Evolutionary conservation across 2,329 filamentous ascomycete species (phyloP), one percentile per base, ranked within the genome.

Genomic region (Beauveria pseudobassiana): DNA sequence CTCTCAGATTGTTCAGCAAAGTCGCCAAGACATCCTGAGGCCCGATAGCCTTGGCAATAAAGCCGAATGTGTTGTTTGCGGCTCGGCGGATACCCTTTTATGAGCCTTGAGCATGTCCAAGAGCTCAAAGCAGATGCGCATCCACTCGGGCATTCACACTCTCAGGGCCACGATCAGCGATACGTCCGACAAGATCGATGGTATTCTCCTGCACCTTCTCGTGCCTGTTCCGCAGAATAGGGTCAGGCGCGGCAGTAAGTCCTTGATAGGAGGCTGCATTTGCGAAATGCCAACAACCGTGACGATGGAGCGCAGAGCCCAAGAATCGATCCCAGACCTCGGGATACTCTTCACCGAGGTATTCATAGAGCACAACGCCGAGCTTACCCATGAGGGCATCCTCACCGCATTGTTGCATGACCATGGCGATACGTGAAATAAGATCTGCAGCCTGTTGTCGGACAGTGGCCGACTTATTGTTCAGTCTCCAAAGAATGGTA

Each of bases 201-300:
- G 95, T 98, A 76, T 99, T 99, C 71, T 99, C 95, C 74, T 99
- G 95, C 49, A 99, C 96, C 77, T 99, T 99, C 73, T 99, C 95
- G 78, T 99, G 95, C 65, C 95, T 89, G 77, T 99, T 99, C 72
- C 95, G 91, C 59, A 99, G 82, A 73, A 99, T 99, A n/a, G 95
- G 1, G 95, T 99, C 40, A 99, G 85, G 46, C 95, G 91, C 18
- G 95, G 95, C 10, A 99, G 84, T 34, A 99, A 82, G 72, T 99
- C 96, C 73, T 93, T 93, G 78, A 99, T 98, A 2, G 95, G 93
- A 16, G 95, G 95, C 70, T 98, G 93, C 93, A 98, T 98, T 75
- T 96, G 91, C 69, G 90, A 89, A 77, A 99, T 97, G 77, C 95
- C 95, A 40, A 99, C 93, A 18, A 99, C 95, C 0, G 93, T 97